phyloP scores from a whole-genome alignment of 164 flowering plant genomes.

The Vitis amurensis region DNA sequence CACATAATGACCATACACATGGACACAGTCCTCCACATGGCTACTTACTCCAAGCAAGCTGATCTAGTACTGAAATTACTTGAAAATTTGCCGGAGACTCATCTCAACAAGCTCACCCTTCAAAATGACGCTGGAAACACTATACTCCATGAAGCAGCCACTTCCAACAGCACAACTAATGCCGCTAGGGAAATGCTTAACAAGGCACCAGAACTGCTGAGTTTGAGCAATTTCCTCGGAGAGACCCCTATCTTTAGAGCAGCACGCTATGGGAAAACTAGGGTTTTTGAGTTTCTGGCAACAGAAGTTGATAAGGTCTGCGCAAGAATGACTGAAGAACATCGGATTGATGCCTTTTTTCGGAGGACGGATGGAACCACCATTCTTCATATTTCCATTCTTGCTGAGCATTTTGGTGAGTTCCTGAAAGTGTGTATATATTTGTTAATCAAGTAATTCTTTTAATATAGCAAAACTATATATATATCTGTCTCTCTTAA shows the following conservation, averaged over 20 bases:
- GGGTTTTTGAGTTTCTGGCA: no score
- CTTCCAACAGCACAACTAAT: not conserved
- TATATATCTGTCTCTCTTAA: no score
- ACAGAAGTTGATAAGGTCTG: not conserved
- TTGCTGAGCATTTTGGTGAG: constrained; percentile 6
- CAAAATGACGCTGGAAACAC: constrained; percentile 11
- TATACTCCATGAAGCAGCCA: constrained; percentile 11
- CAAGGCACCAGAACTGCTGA: constrained; percentile 1
- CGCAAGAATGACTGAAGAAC: not conserved
- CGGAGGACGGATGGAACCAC: constrained; percentile 1
- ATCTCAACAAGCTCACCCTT: constrained; percentile 3
- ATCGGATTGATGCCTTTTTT: not conserved
- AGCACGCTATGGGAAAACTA: no score
- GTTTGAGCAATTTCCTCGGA: no score
- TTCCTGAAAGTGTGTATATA: no score
- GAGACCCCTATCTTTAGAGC: no score
- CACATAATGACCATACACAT: not conserved
- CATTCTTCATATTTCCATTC: constrained; percentile 5
- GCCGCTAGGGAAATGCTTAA: not conserved
- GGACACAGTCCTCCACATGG: constrained; percentile 17
- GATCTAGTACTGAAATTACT: not conserved
- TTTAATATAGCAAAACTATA: no score
- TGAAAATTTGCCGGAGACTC: not conserved
- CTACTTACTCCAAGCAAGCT: constrained; percentile 1
- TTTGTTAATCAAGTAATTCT: no score